These are phyloP conservation scores for Coprinopsis sp. DNA, from an alignment of 768 basidiomycete species.

Conservation along the genomic window DNA sequence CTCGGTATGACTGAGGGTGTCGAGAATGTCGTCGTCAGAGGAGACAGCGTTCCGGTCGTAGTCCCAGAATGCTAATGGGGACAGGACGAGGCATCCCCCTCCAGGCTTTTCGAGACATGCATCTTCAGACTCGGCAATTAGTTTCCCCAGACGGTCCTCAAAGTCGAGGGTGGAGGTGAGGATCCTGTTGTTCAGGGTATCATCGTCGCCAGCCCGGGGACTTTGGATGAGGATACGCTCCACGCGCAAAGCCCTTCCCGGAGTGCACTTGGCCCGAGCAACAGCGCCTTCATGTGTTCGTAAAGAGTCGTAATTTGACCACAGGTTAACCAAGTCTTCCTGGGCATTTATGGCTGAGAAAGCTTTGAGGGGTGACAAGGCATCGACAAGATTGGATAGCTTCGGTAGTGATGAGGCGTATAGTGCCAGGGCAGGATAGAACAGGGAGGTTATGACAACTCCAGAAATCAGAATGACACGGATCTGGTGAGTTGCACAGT, in stretches of 20 bases:
- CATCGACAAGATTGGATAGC: constrained; percentile 61
- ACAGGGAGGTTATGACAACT: constrained; percentile 83
- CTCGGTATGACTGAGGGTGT: constrained; percentile 46
- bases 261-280: constrained; percentile 65
- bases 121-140: constrained; percentile 30
- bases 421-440: constrained; percentile 85
- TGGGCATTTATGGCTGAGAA: constrained; percentile 50
- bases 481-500: constrained; percentile 88
- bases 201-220: constrained; percentile 39
- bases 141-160: constrained; percentile 47
- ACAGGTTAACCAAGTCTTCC: constrained; percentile 65
- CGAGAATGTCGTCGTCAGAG: constrained; percentile 52
- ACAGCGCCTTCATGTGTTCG: constrained; percentile 67
- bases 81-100: constrained; percentile 63
- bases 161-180: constrained; percentile 61
- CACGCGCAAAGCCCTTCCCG: constrained; percentile 65
- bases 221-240: constrained; percentile 74
- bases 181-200: constrained; percentile 56
- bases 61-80: constrained; percentile 73
- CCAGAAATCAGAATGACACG: constrained; percentile 84
- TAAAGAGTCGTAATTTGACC: constrained; percentile 61
- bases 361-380: constrained; percentile 50
- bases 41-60: constrained; percentile 51
- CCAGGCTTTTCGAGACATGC: constrained; percentile 52
- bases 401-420: constrained; percentile 72